Conservation (phyloP, 768 basidiomycete species). For the Mrakia blollopis region DNA sequence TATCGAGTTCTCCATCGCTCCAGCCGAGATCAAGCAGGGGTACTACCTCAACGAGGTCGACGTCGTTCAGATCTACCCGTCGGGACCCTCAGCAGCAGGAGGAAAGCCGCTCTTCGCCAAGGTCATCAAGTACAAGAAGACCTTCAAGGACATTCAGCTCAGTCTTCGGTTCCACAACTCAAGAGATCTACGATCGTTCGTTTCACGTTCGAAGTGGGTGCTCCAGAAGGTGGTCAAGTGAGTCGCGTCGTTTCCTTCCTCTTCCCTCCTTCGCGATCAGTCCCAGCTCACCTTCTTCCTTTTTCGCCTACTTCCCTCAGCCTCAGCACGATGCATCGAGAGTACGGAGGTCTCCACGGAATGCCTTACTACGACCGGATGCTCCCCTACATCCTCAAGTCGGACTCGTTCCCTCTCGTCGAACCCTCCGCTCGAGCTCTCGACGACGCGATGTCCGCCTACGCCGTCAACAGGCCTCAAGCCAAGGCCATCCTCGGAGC, state of each 20-base stretch:
- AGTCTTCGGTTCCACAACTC: conserved; percentile 51
- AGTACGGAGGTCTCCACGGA: conserved; percentile 79
- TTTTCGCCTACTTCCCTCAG: conserved; percentile 47
- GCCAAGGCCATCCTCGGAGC: conserved; percentile 79
- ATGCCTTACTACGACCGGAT: conserved; percentile 68
- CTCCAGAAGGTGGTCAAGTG: conserved; percentile 79
- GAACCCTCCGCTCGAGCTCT: conserved; percentile 51
- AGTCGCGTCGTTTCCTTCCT: conserved; percentile 35
- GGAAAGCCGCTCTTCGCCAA: conserved; percentile 62
- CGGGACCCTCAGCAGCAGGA: conserved; percentile 42
- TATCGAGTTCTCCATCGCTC: conserved; percentile 60
- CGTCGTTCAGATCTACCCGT: conserved; percentile 59
- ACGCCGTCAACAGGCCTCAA: conserved; percentile 87
- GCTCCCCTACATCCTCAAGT: conserved; percentile 57
- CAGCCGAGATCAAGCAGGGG: conserved; percentile 58
- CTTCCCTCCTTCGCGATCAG: neutral
- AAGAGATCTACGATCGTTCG: conserved; percentile 34
- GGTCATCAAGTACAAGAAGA: conserved; percentile 51
- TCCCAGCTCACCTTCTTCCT: neutral
- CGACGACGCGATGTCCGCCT: conserved; percentile 60
- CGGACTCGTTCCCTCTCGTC: conserved; percentile 49
- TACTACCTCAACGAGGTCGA: conserved; percentile 80
- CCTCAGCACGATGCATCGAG: conserved; percentile 82
- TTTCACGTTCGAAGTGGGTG: conserved; percentile 56
- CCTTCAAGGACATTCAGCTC: conserved; percentile 53